Base-by-base conservation (phyloP, 2,329 filamentous ascomycete species). In the Aureobasidium subglaciale region DNA sequence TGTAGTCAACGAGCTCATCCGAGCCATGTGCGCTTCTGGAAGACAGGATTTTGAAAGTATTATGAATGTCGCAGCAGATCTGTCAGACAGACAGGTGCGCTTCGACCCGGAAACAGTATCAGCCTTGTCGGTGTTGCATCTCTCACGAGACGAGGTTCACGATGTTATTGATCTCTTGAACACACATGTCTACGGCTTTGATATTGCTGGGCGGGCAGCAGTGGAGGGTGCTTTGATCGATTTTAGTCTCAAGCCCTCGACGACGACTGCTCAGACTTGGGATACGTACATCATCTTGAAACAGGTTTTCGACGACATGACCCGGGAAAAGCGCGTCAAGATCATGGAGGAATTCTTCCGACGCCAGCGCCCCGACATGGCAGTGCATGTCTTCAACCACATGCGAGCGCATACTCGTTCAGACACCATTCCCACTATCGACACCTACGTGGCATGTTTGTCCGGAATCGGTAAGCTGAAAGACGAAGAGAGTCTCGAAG, bases 331-430 rank as follows among this genome's bases (percentile, higher is more conserved):
- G 48, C 86, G 92, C 9, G 83, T 85, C 13, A 71, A 77, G 24
- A 76, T 96, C 41, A 95, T 99, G 88, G 79, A 85, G 20, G 77
- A 80, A 20, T 96, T 97, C 71, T 96, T 97, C 72, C 95, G 95
- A 66, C 85, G 90, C 35, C 78, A 81, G 25, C 83, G 90, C 10
- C 79, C 88, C 11, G 91, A 97, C 64, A 90, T 96, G 80, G 91
- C 88, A 2, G 84, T 83, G 43, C 79, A 90, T 59, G 84, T 95
- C 30, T 96, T 99, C 70, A 88, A 88, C 13, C 89, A 96, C 68
- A 97, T 97, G 91, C 87, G 90, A n/a, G 80, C 86, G 49, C 85
- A 90, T 60, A 77, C 79, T 22, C 81, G 85, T 56, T 73, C 73
- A 2, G 72, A 75, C 1, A 80, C 82, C 20, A 82, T 86, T 1